Percentiles rank a stretch among this genome's conserved stretches.
These are phyloP conservation scores for Theileria luwenshuni DNA, from an alignment of 169 alveolate species.

Conservation along the genomic window DNA sequence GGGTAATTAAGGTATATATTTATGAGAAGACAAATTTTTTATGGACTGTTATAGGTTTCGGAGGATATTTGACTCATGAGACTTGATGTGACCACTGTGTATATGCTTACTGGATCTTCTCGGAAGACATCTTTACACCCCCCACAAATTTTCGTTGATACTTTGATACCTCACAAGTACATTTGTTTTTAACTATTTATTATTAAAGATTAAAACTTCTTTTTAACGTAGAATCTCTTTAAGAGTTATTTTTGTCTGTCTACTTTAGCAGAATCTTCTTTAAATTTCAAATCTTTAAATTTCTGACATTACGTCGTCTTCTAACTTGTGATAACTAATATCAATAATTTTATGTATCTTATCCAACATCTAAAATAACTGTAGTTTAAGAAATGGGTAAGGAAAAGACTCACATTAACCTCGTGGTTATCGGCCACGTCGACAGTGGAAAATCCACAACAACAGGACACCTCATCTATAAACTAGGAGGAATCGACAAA, in stretches of 20 bases:
- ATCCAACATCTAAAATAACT: neutral
- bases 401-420: slow-evolving; percentile 90
- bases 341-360: neutral
- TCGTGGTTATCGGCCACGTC: slow-evolving; percentile 97
- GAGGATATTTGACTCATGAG: too few species aligned
- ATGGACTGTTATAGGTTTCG: too few species aligned
- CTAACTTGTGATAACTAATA: neutral
- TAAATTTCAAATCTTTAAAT: too few species aligned
- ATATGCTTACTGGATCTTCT: too few species aligned
- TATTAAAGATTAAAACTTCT: neutral
- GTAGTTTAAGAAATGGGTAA: slow-evolving; percentile 65
- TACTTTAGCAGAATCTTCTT: neutral
- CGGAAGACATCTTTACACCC: too few species aligned
- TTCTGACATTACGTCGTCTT: neutral
- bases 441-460: slow-evolving; percentile 98
- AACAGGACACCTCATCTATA: slow-evolving; percentile 93
- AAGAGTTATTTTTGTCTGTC: neutral
- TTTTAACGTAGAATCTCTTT: slow-evolving; percentile 3
- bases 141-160: slow-evolving; percentile 15
- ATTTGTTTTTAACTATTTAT: neutral
- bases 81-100: too few species aligned
- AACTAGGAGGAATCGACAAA: slow-evolving; percentile 94
- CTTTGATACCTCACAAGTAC: slow-evolving; percentile 11
- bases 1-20: too few species aligned
- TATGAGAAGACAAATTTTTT: too few species aligned